Evolutionary conservation across 2,329 filamentous ascomycete genomes (phyloP).

Genomic region (Epichloe sylvatica): DNA sequence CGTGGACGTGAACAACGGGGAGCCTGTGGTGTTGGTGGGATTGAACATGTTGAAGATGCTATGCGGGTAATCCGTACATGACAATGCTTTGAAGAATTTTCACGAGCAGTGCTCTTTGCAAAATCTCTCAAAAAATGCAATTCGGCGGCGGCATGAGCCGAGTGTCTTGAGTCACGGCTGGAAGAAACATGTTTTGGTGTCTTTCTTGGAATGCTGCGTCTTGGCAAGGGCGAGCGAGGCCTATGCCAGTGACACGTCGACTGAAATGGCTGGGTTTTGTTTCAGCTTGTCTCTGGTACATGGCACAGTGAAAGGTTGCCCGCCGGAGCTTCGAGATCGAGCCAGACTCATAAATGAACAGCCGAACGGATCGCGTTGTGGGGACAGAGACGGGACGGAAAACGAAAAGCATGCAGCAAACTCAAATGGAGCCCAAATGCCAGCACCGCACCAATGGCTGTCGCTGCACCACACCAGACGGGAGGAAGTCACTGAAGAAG

Average conservation of each 20-base stretch:
- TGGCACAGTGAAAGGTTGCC: no score
- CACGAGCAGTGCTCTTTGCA: no score
- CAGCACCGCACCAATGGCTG: no score
- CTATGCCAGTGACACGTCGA: no score
- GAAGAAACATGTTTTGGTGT: no score
- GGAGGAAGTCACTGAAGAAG: no score
- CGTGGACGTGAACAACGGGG: constrained; percentile 25
- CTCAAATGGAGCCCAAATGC: neutral
- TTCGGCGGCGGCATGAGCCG: neutral
- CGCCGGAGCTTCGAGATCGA: neutral
- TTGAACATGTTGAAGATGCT: neutral
- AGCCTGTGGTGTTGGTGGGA: constrained; percentile 22
- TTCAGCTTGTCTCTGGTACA: no score
- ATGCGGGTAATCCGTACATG: neutral
- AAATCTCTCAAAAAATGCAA: no score
- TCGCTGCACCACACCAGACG: no score
- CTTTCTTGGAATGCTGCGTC: neutral
- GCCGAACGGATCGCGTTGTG: neutral
- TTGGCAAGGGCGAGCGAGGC: neutral
- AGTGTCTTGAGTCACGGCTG: neutral
- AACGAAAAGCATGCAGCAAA: neutral
- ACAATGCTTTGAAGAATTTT: no score
- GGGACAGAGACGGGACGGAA: neutral
- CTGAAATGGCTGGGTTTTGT: no score
- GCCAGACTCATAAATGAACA: neutral